A percentile compares a stretch with the other conserved stretches of the same genome.
Conservation (phyloP, 2,329 filamentous ascomycete species). For the Pestalotiopsis sp. region DNA sequence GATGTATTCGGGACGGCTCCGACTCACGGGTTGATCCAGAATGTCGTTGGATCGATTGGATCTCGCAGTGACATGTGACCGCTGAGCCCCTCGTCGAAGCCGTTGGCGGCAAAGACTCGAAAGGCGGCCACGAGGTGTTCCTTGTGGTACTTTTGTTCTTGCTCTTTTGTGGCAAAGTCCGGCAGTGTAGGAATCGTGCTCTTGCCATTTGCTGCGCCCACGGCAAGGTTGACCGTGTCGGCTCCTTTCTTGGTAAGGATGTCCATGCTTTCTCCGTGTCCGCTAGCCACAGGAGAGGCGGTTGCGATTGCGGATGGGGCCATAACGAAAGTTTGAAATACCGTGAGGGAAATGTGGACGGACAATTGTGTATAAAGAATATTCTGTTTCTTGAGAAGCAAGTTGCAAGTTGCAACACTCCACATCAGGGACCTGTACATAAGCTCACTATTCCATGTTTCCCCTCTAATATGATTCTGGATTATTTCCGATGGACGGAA, state of each 20-base stretch:
- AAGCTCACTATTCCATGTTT: neutral
- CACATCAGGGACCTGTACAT: too few relatives aligned
- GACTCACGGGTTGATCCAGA: conserved; percentile 64
- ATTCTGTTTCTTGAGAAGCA: neutral
- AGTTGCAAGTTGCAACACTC: too few relatives aligned
- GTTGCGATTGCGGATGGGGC: neutral
- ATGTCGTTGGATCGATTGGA: conserved; percentile 57
- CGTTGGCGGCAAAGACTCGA: conserved; percentile 59
- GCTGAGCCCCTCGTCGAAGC: conserved; percentile 62
- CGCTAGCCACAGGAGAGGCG: neutral
- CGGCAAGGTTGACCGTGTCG: neutral
- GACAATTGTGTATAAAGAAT: neutral
- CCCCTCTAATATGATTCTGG: neutral
- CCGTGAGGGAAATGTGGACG: neutral
- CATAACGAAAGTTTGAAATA: neutral
- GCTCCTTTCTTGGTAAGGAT: neutral
- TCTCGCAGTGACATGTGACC: conserved; percentile 58
- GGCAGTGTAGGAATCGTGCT: neutral
- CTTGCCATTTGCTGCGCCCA: neutral
- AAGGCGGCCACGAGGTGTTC: conserved; percentile 60
- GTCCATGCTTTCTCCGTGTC: neutral
- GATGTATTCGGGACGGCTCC: neutral
- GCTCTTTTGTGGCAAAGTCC: conserved; percentile 1
- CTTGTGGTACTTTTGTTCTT: conserved; percentile 15
- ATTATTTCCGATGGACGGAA: neutral